phyloP scores from a whole-genome alignment of 139 green algal genomes.

The Trebouxia sp. region DNA sequence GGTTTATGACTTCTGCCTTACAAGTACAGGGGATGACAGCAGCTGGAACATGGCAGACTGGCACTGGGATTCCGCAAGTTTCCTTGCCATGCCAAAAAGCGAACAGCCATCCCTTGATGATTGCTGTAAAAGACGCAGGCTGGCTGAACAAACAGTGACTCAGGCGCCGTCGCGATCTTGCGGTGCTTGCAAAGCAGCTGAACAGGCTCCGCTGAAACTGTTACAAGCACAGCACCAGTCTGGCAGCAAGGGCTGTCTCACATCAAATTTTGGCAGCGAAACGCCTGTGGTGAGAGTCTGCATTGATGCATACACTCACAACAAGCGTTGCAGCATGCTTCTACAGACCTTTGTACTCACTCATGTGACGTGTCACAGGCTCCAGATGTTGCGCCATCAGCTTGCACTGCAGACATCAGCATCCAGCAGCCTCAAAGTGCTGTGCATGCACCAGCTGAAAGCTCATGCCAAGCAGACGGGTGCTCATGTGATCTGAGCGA shows the following conservation, averaged over 20 bases:
- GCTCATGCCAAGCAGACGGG: conserved; percentile 55
- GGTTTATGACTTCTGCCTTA: no score
- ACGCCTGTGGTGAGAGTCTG: no score
- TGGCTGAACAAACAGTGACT: background rate
- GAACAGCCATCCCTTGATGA: background rate
- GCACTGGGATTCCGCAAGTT: conserved; percentile 54
- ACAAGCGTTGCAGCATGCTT: no score
- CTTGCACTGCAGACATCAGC: background rate
- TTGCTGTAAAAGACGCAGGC: background rate
- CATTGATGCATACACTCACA: no score
- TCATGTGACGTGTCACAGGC: no score
- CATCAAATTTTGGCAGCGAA: no score
- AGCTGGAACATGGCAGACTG: conserved; percentile 63
- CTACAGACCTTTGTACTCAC: no score
- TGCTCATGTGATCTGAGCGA: conserved; percentile 56
- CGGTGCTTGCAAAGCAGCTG: background rate
- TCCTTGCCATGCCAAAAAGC: conserved; percentile 49
- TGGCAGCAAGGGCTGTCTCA: background rate
- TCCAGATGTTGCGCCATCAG: background rate
- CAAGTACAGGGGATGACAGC: conserved; percentile 54
- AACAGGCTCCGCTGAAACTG: background rate
- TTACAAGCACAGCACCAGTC: background rate
- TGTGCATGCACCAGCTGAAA: no score
- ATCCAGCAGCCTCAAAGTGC: background rate
- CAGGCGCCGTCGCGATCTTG: background rate